Base-by-base conservation (phyloP, 306 rosid species). In the Quillaja saponaria region DNA sequence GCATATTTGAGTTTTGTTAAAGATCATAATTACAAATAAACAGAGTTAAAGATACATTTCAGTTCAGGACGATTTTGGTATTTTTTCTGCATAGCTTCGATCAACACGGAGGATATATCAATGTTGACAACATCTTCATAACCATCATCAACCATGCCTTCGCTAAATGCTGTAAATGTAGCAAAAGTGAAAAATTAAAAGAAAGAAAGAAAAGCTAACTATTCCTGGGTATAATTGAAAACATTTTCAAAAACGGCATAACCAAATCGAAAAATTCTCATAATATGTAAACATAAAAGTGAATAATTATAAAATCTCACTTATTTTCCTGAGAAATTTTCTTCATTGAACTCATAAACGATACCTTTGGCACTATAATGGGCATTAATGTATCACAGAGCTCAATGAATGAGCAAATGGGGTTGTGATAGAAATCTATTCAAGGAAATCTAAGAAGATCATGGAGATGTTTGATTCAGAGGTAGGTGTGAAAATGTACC, bases 121-220 rank as follows among this genome's bases (percentile, higher is more conserved):
- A 90, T 59, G 71, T 81, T 90, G 35, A 86, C 83, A 58, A 90
- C 90, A 68, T 86, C 84, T 2, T 49, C 77, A 37, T 84, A 84
- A 39, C 96, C 96, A 66, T 90, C 91, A 52, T 84, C 84, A 33
- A 72, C 91, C 95, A 90, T 80, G 42, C 82, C 89, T 63, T 84
- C 80, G 67, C 96, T 80, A 53, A 90, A 86, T 4, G 85, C 96
- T 88, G 75, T 60, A 58, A 46, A 45, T 34, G 8, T 0, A 6
- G 38, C 20, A 50, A 1, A 25, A 25, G 31, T 2, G 4, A 25
- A 25, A 25, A 25, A 25, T 1, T 2, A 25, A 25, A 25, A 25
- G 31, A 25, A 25, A 25, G 4, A 4, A 25, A 25, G 31, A 25
- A 25, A 25, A 25, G 31, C 31, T 25, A 4, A 25, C 31, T 1